Evolutionary conservation across 2,329 filamentous ascomycete species (phyloP), one percentile per base, ranked within the genome.

Genomic region (Talaromyces sp.): DNA sequence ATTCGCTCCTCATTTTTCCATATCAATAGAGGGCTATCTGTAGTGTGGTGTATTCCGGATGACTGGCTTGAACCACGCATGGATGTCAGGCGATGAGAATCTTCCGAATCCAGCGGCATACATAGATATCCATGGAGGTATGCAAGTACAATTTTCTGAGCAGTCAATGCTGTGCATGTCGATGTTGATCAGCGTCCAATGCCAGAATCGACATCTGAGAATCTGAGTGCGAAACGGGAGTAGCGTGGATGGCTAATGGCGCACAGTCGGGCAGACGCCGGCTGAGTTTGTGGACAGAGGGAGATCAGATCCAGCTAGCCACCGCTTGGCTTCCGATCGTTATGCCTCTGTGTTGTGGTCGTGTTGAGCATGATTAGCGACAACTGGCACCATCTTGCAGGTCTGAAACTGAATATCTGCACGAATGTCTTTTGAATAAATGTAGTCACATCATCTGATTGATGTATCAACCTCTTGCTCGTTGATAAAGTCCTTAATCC

Each of bases 271-370:
- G 25, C 47, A 29, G 47, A 49, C 40, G 19, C 40, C 40, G 45
- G 22, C 22, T 51, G 47, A 29, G 45, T 40, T 15, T 40, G 13
- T 40, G 36, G 15, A 40, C 36, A 5, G 38, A 40, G 38, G 5
- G 17, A 43, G 51, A 54, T 54, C 49, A 19, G 27, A 31, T 53
- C 51, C 51, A 54, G 51, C 51, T 34, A 54, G 51, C 51, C 51
- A 54, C 51, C 27, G 25, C 49, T 53, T 54, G 51, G 51, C 51
- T 34, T 54, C 51, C 51, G 27, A 54, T 54, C 51, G 29, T 54
- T 36, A 15, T 17, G 19, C 10, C 6, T 54, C 15, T 51, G 10
- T 19, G n/a, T n/a, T n/a, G n/a, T n/a, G n/a, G n/a, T n/a, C n/a
- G n/a, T n/a, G n/a, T n/a, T 19, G n/a, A 7, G 5, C 19, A 22